Conservation (phyloP, 2,329 filamentous ascomycete species). For the Penicillium hordei region DNA sequence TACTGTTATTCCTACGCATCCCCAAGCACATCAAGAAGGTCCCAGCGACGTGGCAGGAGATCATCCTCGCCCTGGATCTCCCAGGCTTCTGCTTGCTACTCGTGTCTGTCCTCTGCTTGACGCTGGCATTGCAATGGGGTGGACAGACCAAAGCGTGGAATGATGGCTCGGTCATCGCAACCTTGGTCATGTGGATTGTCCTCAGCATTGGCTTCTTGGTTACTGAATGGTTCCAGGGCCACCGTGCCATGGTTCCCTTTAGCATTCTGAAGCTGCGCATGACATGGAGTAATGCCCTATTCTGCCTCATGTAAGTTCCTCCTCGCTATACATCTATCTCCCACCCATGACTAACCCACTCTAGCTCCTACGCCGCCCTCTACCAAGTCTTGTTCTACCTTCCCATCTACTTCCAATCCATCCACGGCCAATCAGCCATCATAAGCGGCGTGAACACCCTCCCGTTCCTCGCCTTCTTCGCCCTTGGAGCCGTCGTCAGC, state of each 20-base stretch:
- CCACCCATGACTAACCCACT: neutral
- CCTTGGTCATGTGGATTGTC: neutral
- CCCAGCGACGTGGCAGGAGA: neutral
- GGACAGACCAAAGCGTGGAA: neutral
- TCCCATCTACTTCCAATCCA: neutral
- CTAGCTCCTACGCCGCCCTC: neutral
- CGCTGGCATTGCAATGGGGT: neutral
- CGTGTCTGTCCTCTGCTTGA: neutral
- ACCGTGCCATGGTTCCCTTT: neutral
- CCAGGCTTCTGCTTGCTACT: neutral
- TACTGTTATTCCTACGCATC: neutral
- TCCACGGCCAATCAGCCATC: neutral
- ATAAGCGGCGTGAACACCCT: neutral
- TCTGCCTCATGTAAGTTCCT: neutral
- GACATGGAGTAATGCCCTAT: neutral
- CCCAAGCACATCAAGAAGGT: neutral
- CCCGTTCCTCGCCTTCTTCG: neutral
- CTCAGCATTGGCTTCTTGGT: neutral
- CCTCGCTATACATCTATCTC: neutral
- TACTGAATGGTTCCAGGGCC: neutral
- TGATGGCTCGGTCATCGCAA: neutral
- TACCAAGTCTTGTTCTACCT: neutral
- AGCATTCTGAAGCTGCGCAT: neutral
- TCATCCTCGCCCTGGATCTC: neutral
- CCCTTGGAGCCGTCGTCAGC: neutral